phyloP scores from a whole-genome alignment of 1,284 basidiomycete genomes.

The Pisolithus thermaeus region DNA sequence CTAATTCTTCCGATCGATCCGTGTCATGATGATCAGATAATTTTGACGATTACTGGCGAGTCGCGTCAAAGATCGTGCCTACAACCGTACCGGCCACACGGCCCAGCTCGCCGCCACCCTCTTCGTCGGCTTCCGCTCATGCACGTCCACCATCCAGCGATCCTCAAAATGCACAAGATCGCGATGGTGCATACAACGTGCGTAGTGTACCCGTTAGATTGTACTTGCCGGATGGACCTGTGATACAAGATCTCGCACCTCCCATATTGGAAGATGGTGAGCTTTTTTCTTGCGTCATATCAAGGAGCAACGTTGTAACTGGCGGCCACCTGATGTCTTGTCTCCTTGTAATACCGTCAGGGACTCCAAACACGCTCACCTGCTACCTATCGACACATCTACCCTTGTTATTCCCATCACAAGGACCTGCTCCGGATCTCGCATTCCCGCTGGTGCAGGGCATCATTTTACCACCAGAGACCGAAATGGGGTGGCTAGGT shows the following conservation, averaged over 20 bases:
- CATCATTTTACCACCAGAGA: constrained; percentile 77
- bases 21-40: constrained; percentile 56
- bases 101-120: constrained; percentile 47
- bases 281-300: constrained; percentile 14
- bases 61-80: constrained; percentile 81
- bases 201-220: constrained; percentile 85
- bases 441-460: constrained; percentile 82
- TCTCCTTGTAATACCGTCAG: constrained; percentile 30
- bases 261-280: constrained; percentile 67
- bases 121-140: constrained; percentile 50
- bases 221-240: constrained; percentile 88
- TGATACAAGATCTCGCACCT: constrained; percentile 83
- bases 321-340: neutral
- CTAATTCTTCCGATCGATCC: constrained; percentile 16
- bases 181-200: constrained; percentile 77
- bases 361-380: constrained; percentile 52
- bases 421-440: constrained; percentile 35
- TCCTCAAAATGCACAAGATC: constrained; percentile 48
- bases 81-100: constrained; percentile 49
- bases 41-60: constrained; percentile 91
- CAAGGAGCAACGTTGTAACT: constrained; percentile 4
- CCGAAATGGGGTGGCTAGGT: constrained; percentile 91
- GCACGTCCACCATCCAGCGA: constrained; percentile 68
- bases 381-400: constrained; percentile 58
- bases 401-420: constrained; percentile 57